A percentile compares a stretch with the other conserved stretches of the same genome.
These are phyloP conservation scores for Leishmania mexicana DNA, from an alignment of 208 protist genomes.

Conservation along the genomic window DNA sequence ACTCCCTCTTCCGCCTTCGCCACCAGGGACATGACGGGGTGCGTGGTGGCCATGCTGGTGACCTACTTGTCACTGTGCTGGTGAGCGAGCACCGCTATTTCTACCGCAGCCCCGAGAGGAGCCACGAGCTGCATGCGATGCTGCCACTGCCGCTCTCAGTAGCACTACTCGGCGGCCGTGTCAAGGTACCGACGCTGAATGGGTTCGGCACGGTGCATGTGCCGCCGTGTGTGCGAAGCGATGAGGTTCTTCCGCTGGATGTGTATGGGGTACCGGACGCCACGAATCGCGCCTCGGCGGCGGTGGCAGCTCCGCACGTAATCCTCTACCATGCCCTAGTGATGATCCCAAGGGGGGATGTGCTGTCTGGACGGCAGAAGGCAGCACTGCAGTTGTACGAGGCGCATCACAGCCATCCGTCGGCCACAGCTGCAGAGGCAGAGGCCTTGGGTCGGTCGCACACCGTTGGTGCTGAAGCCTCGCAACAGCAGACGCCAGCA, in stretches of 20 bases:
- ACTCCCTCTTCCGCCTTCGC: constrained; percentile 47
- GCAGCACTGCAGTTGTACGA: constrained; percentile 54
- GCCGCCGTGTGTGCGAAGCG: constrained; percentile 78
- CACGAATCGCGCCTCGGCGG: not conserved
- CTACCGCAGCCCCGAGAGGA: constrained; percentile 34
- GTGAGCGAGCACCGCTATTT: constrained; percentile 82
- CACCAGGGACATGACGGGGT: constrained; percentile 81
- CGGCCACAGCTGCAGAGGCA: not conserved
- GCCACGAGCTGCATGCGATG: constrained; percentile 66
- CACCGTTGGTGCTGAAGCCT: not conserved
- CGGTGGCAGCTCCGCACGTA: not conserved
- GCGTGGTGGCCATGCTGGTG: constrained; percentile 74
- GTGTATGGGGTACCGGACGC: constrained; percentile 37
- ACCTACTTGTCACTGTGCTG: constrained; percentile 75
- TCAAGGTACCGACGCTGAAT: constrained; percentile 58
- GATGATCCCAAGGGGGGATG: constrained; percentile 55
- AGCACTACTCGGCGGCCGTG: constrained; percentile 76
- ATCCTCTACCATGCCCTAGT: constrained; percentile 73
- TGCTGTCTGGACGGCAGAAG: constrained; percentile 66
- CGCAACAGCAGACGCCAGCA: not conserved
- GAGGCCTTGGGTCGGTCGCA: not conserved
- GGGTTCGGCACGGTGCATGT: constrained; percentile 47
- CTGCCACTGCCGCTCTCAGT: constrained; percentile 78
- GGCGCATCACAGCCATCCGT: constrained; percentile 7
- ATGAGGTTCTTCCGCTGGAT: constrained; percentile 50